These are phyloP conservation scores for Dispira parvispora DNA, from an alignment of 192 early-diverging fungal genomes.

Conservation along the genomic window DNA sequence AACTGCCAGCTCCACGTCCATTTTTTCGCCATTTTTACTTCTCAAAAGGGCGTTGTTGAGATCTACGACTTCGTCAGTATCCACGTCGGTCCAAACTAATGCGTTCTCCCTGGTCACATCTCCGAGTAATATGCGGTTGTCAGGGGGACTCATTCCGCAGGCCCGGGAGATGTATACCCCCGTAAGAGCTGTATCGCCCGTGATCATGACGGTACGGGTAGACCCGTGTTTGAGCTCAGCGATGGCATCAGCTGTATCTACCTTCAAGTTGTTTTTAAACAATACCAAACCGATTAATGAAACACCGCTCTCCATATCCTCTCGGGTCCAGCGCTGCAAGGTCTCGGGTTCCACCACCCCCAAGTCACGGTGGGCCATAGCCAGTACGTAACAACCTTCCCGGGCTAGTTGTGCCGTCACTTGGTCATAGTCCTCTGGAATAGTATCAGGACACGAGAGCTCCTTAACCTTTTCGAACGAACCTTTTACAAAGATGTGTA, in stretches of 20 bases:
- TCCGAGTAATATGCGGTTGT: constrained; percentile 37
- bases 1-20: constrained; percentile 45
- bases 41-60: constrained; percentile 17
- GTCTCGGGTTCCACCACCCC: constrained; percentile 26
- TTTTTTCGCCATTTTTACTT: constrained; percentile 12
- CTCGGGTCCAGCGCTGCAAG: constrained; percentile 27
- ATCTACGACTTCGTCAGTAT: constrained; percentile 25
- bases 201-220: constrained; percentile 64
- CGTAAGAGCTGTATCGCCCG: constrained; percentile 62
- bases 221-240: constrained; percentile 44
- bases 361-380: constrained; percentile 46
- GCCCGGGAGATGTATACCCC: constrained; percentile 51
- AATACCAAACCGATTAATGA: constrained; percentile 41
- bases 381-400: constrained; percentile 69
- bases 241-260: constrained; percentile 48
- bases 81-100: constrained; percentile 41
- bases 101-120: constrained; percentile 20
- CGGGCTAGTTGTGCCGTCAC: constrained; percentile 38
- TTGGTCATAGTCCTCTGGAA: constrained; percentile 39
- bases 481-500: constrained; percentile 58
- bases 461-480: constrained; percentile 57
- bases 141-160: constrained; percentile 40
- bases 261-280: constrained; percentile 63
- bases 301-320: constrained; percentile 39
- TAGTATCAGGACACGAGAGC: constrained; percentile 21